Evolutionary conservation across 768 basidiomycete species (phyloP).

Genomic region (Mrakia frigida): DNA sequence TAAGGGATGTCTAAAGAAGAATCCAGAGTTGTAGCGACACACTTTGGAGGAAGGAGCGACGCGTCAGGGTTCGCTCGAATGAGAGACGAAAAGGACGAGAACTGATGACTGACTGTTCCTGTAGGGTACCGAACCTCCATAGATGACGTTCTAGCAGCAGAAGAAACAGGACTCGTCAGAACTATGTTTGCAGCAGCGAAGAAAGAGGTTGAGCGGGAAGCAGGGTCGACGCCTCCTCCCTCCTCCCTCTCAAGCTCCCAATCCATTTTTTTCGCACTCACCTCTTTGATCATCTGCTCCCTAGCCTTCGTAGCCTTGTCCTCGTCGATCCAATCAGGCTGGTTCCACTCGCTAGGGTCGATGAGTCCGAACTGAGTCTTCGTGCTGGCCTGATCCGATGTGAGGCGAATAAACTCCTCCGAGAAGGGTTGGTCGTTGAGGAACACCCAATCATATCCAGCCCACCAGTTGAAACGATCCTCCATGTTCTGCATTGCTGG

Average conservation of each 20-base stretch:
- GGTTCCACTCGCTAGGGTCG: conserved; percentile 61
- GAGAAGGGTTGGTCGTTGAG: conserved; percentile 68
- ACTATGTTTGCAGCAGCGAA: too few species aligned
- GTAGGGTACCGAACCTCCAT: conserved; percentile 55
- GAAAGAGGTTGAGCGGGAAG: too few species aligned
- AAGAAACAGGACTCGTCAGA: background rate
- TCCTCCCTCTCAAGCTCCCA: background rate
- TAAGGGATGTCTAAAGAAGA: conserved; percentile 31
- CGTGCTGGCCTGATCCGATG: conserved; percentile 55
- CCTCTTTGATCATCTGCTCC: conserved; percentile 58
- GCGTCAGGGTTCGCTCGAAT: background rate
- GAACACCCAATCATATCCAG: background rate
- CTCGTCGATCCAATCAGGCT: conserved; percentile 74
- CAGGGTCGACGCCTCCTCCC: too few species aligned
- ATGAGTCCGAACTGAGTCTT: conserved; percentile 61
- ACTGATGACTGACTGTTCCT: conserved; percentile 55
- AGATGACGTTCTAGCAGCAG: conserved; percentile 41
- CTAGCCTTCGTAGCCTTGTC: conserved; percentile 56
- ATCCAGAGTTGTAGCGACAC: conserved; percentile 25
- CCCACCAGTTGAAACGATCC: too few species aligned
- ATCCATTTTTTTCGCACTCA: background rate
- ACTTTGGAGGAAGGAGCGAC: background rate
- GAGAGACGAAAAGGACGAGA: background rate
- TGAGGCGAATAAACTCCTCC: conserved; percentile 61
- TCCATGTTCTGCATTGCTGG: background rate